These are phyloP conservation scores for Salicornia ramosissima DNA, from an alignment of 148 eudicot species.

Conservation along the genomic window DNA sequence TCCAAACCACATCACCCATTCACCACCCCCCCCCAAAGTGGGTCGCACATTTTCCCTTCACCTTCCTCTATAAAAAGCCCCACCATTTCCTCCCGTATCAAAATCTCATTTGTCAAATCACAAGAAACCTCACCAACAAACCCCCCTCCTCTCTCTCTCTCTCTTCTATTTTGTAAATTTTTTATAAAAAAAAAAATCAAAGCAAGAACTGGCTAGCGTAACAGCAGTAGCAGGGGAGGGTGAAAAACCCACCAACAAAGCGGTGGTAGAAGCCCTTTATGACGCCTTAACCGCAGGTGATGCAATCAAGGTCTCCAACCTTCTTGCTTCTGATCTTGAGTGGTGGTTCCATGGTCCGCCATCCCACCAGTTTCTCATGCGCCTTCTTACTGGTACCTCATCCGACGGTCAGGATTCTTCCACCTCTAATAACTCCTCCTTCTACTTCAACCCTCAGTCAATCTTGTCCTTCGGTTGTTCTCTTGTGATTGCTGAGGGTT, in stretches of 20 bases:
- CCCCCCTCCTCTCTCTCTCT: too few species aligned
- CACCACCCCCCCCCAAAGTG: neutral
- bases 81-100: neutral
- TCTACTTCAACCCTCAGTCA: constrained; percentile 39
- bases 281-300: constrained; percentile 53
- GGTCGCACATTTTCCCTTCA: constrained; percentile 1
- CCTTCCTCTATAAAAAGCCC: constrained; percentile 11
- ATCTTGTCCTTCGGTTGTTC: constrained; percentile 49
- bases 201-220: constrained; percentile 51
- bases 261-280: constrained; percentile 53
- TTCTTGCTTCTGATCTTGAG: constrained; percentile 60
- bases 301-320: constrained; percentile 41
- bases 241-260: constrained; percentile 21
- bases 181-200: neutral
- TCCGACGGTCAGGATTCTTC: neutral
- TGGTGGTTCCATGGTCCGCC: constrained; percentile 90
- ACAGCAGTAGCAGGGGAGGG: constrained; percentile 19
- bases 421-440: too few species aligned
- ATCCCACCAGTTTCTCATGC: constrained; percentile 65
- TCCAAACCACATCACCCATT: too few species aligned
- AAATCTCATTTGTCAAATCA: neutral
- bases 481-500: constrained; percentile 54
- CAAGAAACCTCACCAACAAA: neutral
- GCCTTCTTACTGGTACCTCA: constrained; percentile 46
- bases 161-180: neutral